phyloP scores from a whole-genome alignment of 2,329 filamentous ascomycete genomes.

The Periconia sp. region DNA sequence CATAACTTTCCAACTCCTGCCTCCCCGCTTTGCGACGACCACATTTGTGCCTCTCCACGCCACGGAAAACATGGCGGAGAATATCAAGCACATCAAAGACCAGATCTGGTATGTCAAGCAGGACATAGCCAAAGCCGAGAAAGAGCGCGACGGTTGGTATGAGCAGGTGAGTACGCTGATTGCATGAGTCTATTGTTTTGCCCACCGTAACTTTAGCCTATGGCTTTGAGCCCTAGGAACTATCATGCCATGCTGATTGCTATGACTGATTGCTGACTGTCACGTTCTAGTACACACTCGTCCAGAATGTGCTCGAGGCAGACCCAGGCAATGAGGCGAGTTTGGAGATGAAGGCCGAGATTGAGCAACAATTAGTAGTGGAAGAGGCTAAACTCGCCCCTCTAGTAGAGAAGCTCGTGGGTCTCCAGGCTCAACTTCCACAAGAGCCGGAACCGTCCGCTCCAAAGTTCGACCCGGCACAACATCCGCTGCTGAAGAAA shows the following conservation, averaged over 20 bases:
- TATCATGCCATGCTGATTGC: no score
- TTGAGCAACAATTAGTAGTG: constrained; percentile 80
- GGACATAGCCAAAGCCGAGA: constrained; percentile 27
- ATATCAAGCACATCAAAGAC: constrained; percentile 31
- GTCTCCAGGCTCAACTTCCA: constrained; percentile 54
- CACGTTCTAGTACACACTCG: constrained; percentile 53
- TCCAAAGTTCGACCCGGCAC: constrained; percentile 78
- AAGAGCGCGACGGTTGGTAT: constrained; percentile 25
- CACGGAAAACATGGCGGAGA: constrained; percentile 27
- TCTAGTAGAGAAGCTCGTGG: constrained; percentile 69
- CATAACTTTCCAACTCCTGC: constrained; percentile 4
- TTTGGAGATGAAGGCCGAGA: constrained; percentile 78
- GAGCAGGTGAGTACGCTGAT: constrained; percentile 17
- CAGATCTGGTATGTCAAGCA: constrained; percentile 33
- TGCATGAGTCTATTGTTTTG: no score
- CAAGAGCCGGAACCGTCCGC: constrained; percentile 44
- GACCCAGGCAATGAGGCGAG: constrained; percentile 83
- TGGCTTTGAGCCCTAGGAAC: no score
- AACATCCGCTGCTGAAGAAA: constrained; percentile 74
- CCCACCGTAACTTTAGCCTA: no score
- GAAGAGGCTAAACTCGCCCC: constrained; percentile 77
- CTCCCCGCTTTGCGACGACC: constrained; percentile 3
- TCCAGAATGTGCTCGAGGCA: constrained; percentile 77
- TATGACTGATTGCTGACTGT: neutral
- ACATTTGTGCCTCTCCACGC: neutral